Base-by-base conservation (phyloP, 164 flowering plant genomes). In the Echeveria elegans region DNA sequence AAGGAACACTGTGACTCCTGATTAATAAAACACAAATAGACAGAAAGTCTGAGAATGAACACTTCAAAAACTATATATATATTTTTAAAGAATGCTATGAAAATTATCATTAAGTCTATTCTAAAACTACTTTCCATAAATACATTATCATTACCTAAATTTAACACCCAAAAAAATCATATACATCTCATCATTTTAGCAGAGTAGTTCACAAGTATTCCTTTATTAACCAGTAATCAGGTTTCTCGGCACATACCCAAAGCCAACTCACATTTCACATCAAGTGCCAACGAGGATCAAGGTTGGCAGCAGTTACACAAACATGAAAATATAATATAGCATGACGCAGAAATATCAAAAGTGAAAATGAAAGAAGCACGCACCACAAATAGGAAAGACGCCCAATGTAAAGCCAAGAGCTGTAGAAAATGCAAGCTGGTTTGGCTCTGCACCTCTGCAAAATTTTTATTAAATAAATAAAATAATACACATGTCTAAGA, bases 331-430 rank as follows among this genome's bases (percentile, higher is more conserved):
- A 36, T 10, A 36, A 36, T 36, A 26, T 7, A 52, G 30, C 19
- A 6, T 47, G 23, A 24, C 7, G 29, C 12, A 7, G 24, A 53
- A 53, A 53, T 21, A 24, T 21, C n/a, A n/a, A n/a, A n/a, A n/a
- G n/a, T n/a, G n/a, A n/a, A n/a, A 24, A 53, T 7, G 30, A 53
- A 53, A 12, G 4, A 26, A 5, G 8, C 14, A 63, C 81, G 69
- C 79, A 94, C 97, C 97, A 74, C 89, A 84, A 15, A 94, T 84
- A 15, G 98, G 98, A 75, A 94, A 94, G 6, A 89, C 50, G 65
- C 98, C 97, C 69, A 94, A 72, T 4, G 97, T 86, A 38, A 86
- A 70, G 29, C 98, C 98, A 77, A 93, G 87, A 68, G 98, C 88
- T 4, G 84, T 78, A 58, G 98, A 93, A 68, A 90, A 90, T 3